Base-by-base conservation (phyloP, 129 eudicot species). In the Flaveria bidentis region DNA sequence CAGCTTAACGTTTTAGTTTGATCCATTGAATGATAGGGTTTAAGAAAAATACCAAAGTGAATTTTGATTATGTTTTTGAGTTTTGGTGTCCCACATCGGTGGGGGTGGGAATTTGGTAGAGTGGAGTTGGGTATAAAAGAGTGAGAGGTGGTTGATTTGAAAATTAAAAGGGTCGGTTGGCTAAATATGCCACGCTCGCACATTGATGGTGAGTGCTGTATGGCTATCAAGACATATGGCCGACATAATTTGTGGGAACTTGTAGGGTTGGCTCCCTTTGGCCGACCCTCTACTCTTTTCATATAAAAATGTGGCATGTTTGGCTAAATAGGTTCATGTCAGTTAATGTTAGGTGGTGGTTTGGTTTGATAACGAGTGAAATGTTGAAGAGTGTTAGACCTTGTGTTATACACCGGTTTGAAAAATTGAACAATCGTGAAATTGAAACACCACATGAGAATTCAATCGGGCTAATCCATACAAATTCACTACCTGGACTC, bases 151-250 rank as follows among this genome's bases (percentile, higher is more conserved):
- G 57, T 0, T 0, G 0, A 0, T 5, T 61, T 1, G 0, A 78
- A 80, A 16, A 2, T 67, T 82, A 89, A 89, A 89, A 92, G 92
- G 96, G 96, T 89, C 91, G 83, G 96, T 84, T 92, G 97, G 96
- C 97, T 92, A 92, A 92, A 89, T 92, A 85, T 92, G 97, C 92
- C 96, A 80, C 83, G 85, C 83, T 78, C 67, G 76, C 88, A 83
- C 86, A 22, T 76, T 5, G 69, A 33, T 22, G 91, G 97, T 80
- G 89, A 69, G 89, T 85, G 97, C 92, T 82, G 97, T 87, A 92
- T 89, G 96, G 96, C 85, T 82, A 92, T 92, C 97, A 85, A 92
- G 97, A 92, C 92, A 92, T 92, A 92, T 92, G 97, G 96, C 96
- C 75, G 92, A 82, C 96, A 92, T 75, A 89, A 87, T 92, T 89